phyloP scores from a whole-genome alignment of 345 rosid species.

The Gossypium anomalum region DNA sequence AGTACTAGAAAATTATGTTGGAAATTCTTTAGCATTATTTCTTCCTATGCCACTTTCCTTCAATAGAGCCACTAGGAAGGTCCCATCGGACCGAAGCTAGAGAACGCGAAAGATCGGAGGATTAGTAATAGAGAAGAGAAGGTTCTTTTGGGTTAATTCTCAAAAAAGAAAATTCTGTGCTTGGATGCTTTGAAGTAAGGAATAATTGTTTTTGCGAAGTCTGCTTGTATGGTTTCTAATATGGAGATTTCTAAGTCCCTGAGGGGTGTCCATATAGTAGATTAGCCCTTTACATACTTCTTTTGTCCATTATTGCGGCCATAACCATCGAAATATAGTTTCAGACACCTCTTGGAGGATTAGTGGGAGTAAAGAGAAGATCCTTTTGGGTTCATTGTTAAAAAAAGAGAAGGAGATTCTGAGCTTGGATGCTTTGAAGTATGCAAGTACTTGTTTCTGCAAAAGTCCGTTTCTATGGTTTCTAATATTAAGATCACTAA shows the following conservation, averaged over 20 bases:
- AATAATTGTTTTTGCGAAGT: background rate
- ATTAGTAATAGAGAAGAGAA: too few relatives aligned
- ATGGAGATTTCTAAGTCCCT: background rate
- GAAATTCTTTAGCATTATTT: conserved; percentile 3
- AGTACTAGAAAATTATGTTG: conserved; percentile 52
- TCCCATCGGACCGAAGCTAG: background rate
- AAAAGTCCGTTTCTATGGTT: background rate
- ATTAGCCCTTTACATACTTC: conserved; percentile 1
- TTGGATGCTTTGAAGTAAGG: background rate
- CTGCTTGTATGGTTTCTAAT: background rate
- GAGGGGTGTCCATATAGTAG: background rate
- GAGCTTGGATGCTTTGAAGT: background rate
- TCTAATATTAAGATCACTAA: conserved; percentile 4
- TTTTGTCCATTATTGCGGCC: background rate
- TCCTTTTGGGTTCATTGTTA: background rate
- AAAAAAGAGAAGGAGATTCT: background rate
- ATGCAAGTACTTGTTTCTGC: background rate
- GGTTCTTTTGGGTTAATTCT: background rate
- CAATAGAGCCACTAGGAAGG: background rate
- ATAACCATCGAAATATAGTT: background rate
- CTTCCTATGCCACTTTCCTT: background rate
- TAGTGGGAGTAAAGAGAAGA: background rate
- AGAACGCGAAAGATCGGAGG: background rate
- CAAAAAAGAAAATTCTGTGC: background rate
- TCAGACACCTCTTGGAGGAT: background rate